phyloP scores from a whole-genome alignment of 768 basidiomycete genomes.

The Phaeotremella skinneri region DNA sequence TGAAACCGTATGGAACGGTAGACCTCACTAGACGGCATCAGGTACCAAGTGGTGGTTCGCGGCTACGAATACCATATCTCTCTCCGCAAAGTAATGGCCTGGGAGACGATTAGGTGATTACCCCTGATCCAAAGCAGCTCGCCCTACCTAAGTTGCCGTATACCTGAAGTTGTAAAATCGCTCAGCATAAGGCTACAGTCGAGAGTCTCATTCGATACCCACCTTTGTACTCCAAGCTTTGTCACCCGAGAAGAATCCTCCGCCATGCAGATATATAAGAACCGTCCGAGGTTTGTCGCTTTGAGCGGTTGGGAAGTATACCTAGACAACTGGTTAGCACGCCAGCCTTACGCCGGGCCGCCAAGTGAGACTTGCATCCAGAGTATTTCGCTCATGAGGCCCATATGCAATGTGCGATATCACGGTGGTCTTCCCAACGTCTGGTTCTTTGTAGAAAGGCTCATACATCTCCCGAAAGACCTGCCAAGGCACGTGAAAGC shows the following conservation, averaged over 20 bases:
- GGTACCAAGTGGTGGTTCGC: neutral
- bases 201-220: neutral
- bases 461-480: neutral
- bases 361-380: neutral
- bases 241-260: neutral
- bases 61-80: neutral
- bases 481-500: no score
- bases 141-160: neutral
- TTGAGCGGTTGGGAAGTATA: neutral
- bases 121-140: no score
- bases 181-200: no score
- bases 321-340: neutral
- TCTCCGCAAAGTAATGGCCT: constrained; percentile 1
- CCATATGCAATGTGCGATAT: neutral
- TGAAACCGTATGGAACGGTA: no score
- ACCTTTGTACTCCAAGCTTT: neutral
- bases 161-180: neutral
- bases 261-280: neutral
- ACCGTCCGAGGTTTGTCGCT: neutral
- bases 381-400: neutral
- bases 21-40: neutral
- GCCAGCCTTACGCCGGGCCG: no score
- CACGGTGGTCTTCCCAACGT: neutral
- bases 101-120: no score
- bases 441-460: neutral